Base-by-base conservation (phyloP, 352 stramenopile species). In the Globisporangium cystogenes region DNA sequence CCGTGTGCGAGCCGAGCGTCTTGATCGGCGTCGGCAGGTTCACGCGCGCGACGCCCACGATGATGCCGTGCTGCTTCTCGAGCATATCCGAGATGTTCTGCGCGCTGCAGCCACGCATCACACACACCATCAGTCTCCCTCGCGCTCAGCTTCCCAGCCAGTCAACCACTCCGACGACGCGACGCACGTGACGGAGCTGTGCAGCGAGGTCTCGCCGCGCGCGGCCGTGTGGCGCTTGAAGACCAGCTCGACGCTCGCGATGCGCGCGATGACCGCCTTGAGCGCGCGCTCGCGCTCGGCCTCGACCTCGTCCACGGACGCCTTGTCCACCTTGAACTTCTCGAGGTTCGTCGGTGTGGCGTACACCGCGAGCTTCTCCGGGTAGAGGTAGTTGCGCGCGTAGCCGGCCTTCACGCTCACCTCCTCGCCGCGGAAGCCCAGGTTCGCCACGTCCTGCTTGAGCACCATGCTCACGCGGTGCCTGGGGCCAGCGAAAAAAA, bases 311-410 rank as follows among this genome's bases (percentile, higher is more conserved):
- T 62, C 56, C n/a, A 62, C 49, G 16, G 56, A 62, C 35, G 51
- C 56, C 33, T 62, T 81, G 60, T 89, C 69, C 52, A 88, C 72
- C 48, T 86, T 87, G 73, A 70, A 92, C 68, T 86, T 86, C 49
- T 88, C 64, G 64, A 87, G 87, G 71, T 98, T 98, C 14, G 68
- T 64, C 1, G 85, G 72, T 29, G 90, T 98, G 15, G 94, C 94
- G 67, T 98, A 98, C 41, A 98, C 77, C 1, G 92, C 93, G 52
- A 95, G 74, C 68, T 98, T 97, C 59, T 97, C 69, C 7, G 94
- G 94, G 61, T 98, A 93, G 44, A 98, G 64, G 53, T 81, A 97
- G 72, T 98, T 98, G 48, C 94, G 88, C 35, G 93, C 93, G 68
- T 95, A 98, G 39, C 94, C 94, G 7, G 94, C 89, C 60, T 97